Evolutionary conservation across 371 early-diverging fungal species (phyloP).

Genomic region (Rhizopus delemar): DNA sequence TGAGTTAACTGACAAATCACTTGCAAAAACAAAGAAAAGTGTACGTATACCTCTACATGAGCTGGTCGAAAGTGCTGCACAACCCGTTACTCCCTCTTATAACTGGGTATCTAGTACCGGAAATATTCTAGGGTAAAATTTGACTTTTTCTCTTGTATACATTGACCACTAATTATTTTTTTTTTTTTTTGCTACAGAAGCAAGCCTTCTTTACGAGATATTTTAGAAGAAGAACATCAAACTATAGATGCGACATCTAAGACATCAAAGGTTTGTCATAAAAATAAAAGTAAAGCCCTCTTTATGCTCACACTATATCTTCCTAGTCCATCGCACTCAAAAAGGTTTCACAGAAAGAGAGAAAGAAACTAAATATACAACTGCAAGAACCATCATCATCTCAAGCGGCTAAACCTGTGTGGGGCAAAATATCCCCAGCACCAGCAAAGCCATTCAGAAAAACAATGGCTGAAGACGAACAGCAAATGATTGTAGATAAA

Average conservation of each 20-base stretch:
- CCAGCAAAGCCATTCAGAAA: constrained; percentile 9
- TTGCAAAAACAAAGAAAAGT: constrained; percentile 1
- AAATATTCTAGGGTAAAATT: background rate
- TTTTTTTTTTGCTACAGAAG: background rate
- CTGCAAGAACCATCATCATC: constrained; percentile 25
- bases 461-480: constrained; percentile 1
- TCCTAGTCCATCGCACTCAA: constrained; percentile 24
- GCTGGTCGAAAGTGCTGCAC: background rate
- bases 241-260: background rate
- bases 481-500: constrained; percentile 3
- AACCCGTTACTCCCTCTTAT: background rate
- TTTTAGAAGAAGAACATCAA: constrained; percentile 32
- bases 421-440: constrained; percentile 36
- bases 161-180: background rate
- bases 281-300: background rate
- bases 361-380: constrained; percentile 36
- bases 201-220: constrained; percentile 36
- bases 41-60: constrained; percentile 4
- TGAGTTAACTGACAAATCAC: constrained; percentile 1
- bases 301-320: background rate
- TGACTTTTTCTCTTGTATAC: background rate
- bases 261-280: constrained; percentile 18
- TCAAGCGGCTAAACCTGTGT: constrained; percentile 32
- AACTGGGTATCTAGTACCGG: background rate
- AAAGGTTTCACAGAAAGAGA: constrained; percentile 52